Base-by-base conservation (phyloP, 23 red algal genomes). In the Gracilaria vermiculophylla region DNA sequence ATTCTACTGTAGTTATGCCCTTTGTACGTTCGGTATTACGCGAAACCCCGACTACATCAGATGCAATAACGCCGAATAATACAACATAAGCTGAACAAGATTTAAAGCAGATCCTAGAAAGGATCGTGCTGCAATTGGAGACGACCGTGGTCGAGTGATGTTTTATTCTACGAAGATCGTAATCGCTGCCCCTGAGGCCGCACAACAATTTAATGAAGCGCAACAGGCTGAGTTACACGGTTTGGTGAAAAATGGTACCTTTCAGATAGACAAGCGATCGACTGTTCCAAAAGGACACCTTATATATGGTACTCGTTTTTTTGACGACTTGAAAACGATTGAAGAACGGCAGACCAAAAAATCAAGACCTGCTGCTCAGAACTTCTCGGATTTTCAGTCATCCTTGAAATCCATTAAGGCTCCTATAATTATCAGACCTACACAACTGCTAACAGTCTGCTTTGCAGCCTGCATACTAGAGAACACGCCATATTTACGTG, bases 321-420 rank as follows among this genome's bases (percentile, higher is more conserved):
- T 83, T 5, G 55, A 83, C 37, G 28, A 5, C 2, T 53, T n/a
- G 7, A 83, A 83, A 23, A 83, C 57, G 24, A 24, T 67, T 13
- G 20, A 69, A 13, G 56, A 39, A 44, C 12, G 52, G 43, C 3
- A 47, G 21, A 28, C 47, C 1, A 24, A 64, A 37, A 83, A 83
- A 36, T 77, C 55, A 35, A 34, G 69, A 77, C 69, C 77, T 27
- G 84, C 66, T 17, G 84, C 70, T 0, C 69, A 88, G 53, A 88
- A 77, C 53, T 76, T 56, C 34, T 39, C 21, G 6, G 84, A 32
- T n/a, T 12, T 0, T n/a, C 9, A 23, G 14, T 21, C 77, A 13
- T 24, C 33, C 20, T 16, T 11, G 10, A 81, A 62, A 21, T 11
- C 52, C 27, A 81, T 53, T 62, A 81, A 81, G 42, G 10, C 77